phyloP scores from a whole-genome alignment of 2,329 filamentous ascomycete genomes.

The Curvularia sp. region DNA sequence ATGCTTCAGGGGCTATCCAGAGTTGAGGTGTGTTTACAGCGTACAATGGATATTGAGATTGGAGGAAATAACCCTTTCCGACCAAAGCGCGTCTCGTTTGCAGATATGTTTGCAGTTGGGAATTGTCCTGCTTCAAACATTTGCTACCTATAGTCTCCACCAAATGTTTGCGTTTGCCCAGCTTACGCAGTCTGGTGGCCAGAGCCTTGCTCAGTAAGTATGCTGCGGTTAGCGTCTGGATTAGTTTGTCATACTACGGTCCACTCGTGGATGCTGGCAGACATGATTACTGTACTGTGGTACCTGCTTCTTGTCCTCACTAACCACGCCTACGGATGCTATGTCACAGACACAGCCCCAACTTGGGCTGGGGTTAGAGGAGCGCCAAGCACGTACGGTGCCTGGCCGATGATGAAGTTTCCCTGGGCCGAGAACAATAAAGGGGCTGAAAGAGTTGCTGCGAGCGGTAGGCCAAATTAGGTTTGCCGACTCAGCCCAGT shows the following conservation, averaged over 20 bases:
- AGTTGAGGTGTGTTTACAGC: not conserved
- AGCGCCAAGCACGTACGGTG: no score
- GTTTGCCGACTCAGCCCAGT: not conserved
- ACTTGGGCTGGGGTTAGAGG: not conserved
- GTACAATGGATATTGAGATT: not conserved
- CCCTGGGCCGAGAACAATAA: no score
- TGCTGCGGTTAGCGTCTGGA: no score
- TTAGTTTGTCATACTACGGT: no score
- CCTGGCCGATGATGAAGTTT: no score
- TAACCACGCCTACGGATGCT: not conserved
- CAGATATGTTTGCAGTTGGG: not conserved
- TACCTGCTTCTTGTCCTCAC: not conserved
- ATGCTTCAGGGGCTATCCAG: not conserved
- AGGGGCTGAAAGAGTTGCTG: not conserved
- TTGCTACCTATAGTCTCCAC: not conserved
- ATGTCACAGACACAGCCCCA: not conserved
- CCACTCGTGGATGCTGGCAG: no score
- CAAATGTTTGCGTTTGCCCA: slow-evolving; percentile 6
- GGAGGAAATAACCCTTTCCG: not conserved
- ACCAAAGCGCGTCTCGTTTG: not conserved
- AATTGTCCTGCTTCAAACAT: not conserved
- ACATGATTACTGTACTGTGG: not conserved
- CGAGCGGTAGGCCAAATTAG: not conserved
- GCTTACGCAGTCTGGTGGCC: no score
- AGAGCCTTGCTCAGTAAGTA: no score